A percentile compares a stretch with the other conserved stretches of the same genome.
Evolutionary conservation across 306 rosid genomes (phyloP).

Genomic region (Malus asiatica): DNA sequence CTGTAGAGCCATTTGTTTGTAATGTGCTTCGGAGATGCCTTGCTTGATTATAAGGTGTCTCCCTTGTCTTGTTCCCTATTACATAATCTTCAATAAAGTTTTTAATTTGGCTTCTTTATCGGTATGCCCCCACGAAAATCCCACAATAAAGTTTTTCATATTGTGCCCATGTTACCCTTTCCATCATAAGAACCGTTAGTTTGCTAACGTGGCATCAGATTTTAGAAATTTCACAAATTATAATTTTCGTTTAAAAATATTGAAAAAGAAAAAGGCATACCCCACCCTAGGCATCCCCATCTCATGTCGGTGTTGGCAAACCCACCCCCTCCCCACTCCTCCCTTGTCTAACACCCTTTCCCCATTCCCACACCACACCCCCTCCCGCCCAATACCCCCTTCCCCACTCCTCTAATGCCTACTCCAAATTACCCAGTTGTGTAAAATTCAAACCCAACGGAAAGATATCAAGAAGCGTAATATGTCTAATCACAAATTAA

Average conservation of each 20-base stretch:
- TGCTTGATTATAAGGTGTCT: too few relatives aligned
- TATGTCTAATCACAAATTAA: neutral
- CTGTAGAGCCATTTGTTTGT: neutral
- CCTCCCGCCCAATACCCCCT: neutral
- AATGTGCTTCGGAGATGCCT: neutral
- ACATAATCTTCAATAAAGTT: too few relatives aligned
- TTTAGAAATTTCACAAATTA: neutral
- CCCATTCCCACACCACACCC: neutral
- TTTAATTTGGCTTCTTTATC: too few relatives aligned
- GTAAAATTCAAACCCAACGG: neutral
- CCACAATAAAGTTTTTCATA: too few relatives aligned
- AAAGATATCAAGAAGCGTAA: neutral
- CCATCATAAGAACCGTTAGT: neutral
- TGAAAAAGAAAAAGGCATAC: neutral
- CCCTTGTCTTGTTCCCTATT: too few relatives aligned
- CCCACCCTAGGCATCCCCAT: neutral
- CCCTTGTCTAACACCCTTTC: neutral
- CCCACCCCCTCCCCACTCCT: neutral
- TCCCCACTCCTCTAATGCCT: neutral
- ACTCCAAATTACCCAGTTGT: neutral
- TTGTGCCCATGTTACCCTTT: neutral
- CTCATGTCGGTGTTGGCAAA: neutral
- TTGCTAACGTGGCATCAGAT: neutral
- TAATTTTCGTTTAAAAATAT: too few relatives aligned
- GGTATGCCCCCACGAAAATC: too few relatives aligned